Base-by-base conservation (phyloP, 2,329 filamentous ascomycete genomes). In the Botryosphaeria agaves region DNA sequence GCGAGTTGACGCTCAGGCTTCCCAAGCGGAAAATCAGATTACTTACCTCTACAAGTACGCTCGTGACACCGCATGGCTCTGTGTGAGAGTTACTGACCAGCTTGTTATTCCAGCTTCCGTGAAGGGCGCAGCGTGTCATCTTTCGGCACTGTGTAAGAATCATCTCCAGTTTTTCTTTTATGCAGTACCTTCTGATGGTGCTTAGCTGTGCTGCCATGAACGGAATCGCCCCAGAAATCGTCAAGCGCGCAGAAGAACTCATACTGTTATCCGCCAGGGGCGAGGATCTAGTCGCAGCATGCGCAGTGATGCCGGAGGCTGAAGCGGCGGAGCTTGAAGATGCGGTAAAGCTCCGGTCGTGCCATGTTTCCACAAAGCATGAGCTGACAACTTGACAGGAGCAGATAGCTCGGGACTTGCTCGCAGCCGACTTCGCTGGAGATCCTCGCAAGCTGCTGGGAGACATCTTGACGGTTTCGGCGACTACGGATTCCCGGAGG, bases 121-220 rank as follows among this genome's bases (percentile, higher is more conserved):
- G 39, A 59, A 2, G 85, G 85, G 1, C 66, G 75, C 33, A 87
- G 76, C 41, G 71, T 61, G 5, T 77, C 79, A 9, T 94, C 84
- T 46, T 91, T 92, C 44, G 89, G 89, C 1, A 80, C 75, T 17
- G 67, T 69, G 52, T 68, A 49, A 33, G 50, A 37, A 12, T 24
- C 15, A 6, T 5, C 14, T n/a, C n/a, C n/a, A n/a, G n/a, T n/a
- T n/a, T n/a, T n/a, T n/a, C n/a, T n/a, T n/a, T n/a, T n/a, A n/a
- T n/a, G n/a, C n/a, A n/a, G n/a, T n/a, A n/a, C n/a, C 18, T 28
- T 14, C 7, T 11, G 14, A 4, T 21, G 19, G 21, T 5, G 6
- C 17, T 28, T 35, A 69, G 63, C 31, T 95, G 89, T 46, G 89
- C 89, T 17, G 73, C 74, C 3, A 69, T 92, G 51, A 94, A 92